These are phyloP conservation scores for Cladosporium sp. DNA, from an alignment of 2,329 filamentous ascomycete species.

Conservation along the genomic window DNA sequence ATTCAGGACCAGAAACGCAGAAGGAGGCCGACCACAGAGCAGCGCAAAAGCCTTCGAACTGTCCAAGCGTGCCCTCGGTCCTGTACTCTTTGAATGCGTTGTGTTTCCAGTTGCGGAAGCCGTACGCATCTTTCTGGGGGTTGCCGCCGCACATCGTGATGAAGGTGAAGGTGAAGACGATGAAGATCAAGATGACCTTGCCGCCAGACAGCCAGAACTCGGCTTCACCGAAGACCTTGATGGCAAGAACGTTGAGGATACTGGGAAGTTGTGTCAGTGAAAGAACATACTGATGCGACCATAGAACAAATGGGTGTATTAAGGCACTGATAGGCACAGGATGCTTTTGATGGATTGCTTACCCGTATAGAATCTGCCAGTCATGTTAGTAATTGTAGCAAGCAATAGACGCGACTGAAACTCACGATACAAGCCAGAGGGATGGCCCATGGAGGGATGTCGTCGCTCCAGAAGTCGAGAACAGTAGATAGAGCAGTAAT, in stretches of 20 bases:
- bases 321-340: background rate
- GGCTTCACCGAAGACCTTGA: slow-evolving; percentile 47
- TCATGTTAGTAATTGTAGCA: background rate
- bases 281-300: background rate
- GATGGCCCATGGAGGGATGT: slow-evolving; percentile 46
- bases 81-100: slow-evolving; percentile 27
- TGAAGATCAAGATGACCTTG: slow-evolving; percentile 49
- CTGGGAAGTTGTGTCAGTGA: slow-evolving; percentile 13
- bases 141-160: slow-evolving; percentile 33
- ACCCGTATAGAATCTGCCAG: slow-evolving; percentile 11
- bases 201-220: slow-evolving; percentile 55
- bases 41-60: slow-evolving; percentile 39
- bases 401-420: background rate
- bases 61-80: slow-evolving; percentile 30
- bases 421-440: slow-evolving; percentile 40
- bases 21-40: slow-evolving; percentile 27
- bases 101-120: slow-evolving; percentile 48
- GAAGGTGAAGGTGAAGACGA: slow-evolving; percentile 44
- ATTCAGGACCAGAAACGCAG: slow-evolving; percentile 43
- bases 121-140: slow-evolving; percentile 36
- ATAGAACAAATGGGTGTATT: background rate
- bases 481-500: slow-evolving; percentile 48
- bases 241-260: slow-evolving; percentile 47
- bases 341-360: background rate
- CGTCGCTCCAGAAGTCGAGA: slow-evolving; percentile 45